Base-by-base conservation (phyloP, 257 asterid genomes). In the Echium plantagineum region DNA sequence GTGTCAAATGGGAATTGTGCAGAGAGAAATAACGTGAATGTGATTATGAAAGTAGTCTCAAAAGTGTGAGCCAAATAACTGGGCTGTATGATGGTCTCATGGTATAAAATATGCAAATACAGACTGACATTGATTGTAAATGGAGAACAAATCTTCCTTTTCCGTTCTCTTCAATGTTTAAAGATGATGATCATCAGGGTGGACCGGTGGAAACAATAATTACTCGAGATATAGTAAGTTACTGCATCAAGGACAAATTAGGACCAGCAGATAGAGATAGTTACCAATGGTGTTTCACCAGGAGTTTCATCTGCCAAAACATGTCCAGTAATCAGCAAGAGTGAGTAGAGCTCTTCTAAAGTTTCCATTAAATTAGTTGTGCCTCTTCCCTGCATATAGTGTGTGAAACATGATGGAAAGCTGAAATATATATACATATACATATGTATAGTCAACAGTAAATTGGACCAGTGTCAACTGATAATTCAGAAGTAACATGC, bases 211-310 rank as follows among this genome's bases (percentile, higher is more conserved):
- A 59, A 57, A 55, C 31, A 66, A n/a, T 60, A 53, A 61, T 53
- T 35, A 8, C 46, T 35, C 12, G 46, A 61, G 26, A 38, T 17
- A 35, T 8, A 21, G 52, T 21, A 68, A 64, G 53, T 53, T 64
- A 57, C 17, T 19, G 63, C 57, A 35, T 35, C 51, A 61, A 69
- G 49, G 57, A 10, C 21, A 53, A 67, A 38, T 5, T 55, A 47
- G 28, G 52, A 55, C 52, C 55, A 35, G 62, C 52, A 59, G 55
- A 55, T 5, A 62, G 71, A 24, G 6, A 26, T 26, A 24, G 57
- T 82, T 82, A 91, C 97, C 95, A 81, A 62, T 16, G 98, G 98
- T 62, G 88, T 88, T 78, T 91, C 98, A 62, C 98, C 90, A 75
- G 73, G 82, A 60, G 90, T 95, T 77, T 91, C 98, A 74, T 91